A percentile compares a stretch with the other conserved stretches of the same genome.
Evolutionary conservation across 140 eudicot genomes (phyloP).

Genomic region (Bidens hawaiensis): DNA sequence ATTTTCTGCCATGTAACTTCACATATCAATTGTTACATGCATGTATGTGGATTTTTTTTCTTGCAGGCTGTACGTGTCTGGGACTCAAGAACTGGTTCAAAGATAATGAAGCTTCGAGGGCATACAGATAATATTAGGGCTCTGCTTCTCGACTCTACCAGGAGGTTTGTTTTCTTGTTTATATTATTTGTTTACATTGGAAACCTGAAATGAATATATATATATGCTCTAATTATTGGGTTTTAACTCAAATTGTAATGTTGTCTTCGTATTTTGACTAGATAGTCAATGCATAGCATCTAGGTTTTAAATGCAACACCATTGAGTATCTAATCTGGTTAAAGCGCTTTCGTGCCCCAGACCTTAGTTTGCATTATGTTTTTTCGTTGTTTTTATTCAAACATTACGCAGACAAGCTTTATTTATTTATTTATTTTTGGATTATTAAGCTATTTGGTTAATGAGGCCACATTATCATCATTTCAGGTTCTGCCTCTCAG

Average conservation of each 20-base stretch:
- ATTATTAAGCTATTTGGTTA: conserved; percentile 1
- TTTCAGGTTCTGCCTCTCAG: conserved; percentile 85
- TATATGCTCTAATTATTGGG: not conserved
- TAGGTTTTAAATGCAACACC: conserved; percentile 2
- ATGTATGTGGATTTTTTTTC: conserved; percentile 14
- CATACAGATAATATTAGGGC: conserved; percentile 91
- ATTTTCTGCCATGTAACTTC: not conserved
- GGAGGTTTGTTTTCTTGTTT: conserved; percentile 57
- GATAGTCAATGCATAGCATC: not conserved
- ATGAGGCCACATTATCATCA: not conserved
- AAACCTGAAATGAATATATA: not conserved
- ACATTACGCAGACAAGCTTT: not conserved
- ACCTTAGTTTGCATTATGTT: conserved; percentile 1
- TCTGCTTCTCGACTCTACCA: conserved; percentile 71
- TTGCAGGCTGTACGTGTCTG: conserved; percentile 85
- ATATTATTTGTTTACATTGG: too few species aligned
- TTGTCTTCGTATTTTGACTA: not conserved
- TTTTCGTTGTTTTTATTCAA: too few species aligned
- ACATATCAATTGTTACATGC: not conserved
- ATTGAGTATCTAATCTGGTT: not conserved
- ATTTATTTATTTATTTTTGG: not conserved
- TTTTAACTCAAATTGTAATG: conserved; percentile 11
- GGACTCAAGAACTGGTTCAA: conserved; percentile 93
- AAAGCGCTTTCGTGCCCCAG: not conserved
- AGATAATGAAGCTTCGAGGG: conserved; percentile 87